These are phyloP conservation scores for Aureobasidium sp. DNA, from an alignment of 2,329 filamentous ascomycete species.

Conservation along the genomic window DNA sequence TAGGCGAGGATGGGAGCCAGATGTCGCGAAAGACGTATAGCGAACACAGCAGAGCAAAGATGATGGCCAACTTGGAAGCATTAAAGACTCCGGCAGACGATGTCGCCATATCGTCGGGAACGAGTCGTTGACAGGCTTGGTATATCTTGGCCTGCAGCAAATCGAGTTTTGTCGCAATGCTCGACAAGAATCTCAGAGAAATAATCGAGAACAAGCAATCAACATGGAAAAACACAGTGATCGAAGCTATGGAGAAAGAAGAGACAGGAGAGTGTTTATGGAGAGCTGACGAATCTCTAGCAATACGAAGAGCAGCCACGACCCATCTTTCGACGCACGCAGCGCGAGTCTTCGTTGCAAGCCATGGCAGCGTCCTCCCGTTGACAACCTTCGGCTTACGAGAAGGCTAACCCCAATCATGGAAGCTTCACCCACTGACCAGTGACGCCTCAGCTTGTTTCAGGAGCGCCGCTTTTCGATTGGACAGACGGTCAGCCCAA, in stretches of 20 bases:
- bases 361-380: not conserved
- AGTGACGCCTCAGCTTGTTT: not conserved
- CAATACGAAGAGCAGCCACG: not conserved
- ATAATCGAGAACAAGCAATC: slow-evolving; percentile 3
- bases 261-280: not conserved
- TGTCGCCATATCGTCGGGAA: not conserved
- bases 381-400: not conserved
- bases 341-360: not conserved
- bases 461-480: not conserved
- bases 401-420: slow-evolving; percentile 1
- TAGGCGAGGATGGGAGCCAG: slow-evolving; percentile 20
- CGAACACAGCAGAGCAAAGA: slow-evolving; percentile 22
- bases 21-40: slow-evolving; percentile 24
- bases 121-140: slow-evolving; percentile 9
- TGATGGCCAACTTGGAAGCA: slow-evolving; percentile 19
- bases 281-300: slow-evolving; percentile 8
- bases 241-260: not conserved
- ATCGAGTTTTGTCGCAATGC: not conserved
- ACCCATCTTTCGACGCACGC: not conserved
- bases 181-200: not conserved
- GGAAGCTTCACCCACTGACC: not conserved
- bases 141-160: slow-evolving; percentile 6
- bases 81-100: slow-evolving; percentile 8
- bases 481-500: slow-evolving; percentile 6
- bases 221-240: not conserved